phyloP scores from a whole-genome alignment of 1,284 basidiomycete species.

The Tilletia horrida region DNA sequence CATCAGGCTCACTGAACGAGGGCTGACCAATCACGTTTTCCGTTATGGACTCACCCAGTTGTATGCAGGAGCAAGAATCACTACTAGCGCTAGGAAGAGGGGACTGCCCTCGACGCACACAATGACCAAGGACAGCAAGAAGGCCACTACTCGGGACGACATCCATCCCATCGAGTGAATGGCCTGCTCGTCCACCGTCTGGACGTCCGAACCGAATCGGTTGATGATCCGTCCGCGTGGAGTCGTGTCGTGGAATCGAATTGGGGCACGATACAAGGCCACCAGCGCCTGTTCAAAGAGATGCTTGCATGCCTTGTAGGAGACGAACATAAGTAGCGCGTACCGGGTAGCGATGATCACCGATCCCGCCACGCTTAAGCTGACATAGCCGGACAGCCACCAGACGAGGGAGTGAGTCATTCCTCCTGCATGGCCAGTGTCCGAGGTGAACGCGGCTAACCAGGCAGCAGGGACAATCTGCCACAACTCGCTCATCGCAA shows the following conservation, averaged over 20 bases:
- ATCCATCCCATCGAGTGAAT: neutral
- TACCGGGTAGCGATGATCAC: neutral
- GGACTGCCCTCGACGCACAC: constrained; percentile 8
- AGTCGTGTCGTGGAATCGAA: constrained; percentile 14
- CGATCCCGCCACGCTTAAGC: neutral
- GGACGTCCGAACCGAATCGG: constrained; percentile 9
- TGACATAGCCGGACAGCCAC: constrained; percentile 8
- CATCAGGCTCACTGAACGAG: too few relatives aligned
- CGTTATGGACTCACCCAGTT: neutral
- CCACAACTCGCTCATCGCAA: neutral
- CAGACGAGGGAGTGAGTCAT: constrained; percentile 1
- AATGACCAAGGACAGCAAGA: neutral
- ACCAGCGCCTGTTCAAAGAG: neutral
- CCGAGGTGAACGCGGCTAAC: neutral
- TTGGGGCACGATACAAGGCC: neutral
- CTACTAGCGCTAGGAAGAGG: neutral
- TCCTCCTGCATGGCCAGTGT: neutral
- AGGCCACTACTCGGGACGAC: neutral
- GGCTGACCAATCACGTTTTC: too few relatives aligned
- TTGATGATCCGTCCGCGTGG: neutral
- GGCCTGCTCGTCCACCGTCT: neutral
- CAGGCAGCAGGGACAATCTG: neutral
- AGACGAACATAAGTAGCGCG: neutral
- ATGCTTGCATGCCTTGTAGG: neutral
- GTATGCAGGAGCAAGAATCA: neutral